Evolutionary conservation across 2,329 filamentous ascomycete genomes (phyloP).

Genomic region (Cladosporium halotolerans): DNA sequence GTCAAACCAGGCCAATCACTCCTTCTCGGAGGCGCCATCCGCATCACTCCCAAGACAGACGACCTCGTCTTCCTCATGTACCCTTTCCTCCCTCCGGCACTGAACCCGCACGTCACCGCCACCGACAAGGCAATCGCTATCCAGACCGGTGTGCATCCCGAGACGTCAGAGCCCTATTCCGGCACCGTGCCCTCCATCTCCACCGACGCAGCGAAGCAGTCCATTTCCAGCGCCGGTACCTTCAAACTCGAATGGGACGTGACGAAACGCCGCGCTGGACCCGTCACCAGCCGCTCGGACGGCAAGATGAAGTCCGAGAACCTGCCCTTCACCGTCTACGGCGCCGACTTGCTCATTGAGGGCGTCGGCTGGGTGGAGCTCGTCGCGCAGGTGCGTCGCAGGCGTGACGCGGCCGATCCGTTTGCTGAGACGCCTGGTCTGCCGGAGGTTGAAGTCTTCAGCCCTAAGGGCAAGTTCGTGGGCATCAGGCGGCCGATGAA

Average conservation of each 20-base stretch:
- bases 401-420: conserved; percentile 16
- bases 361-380: conserved; percentile 92
- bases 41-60: conserved; percentile 69
- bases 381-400: conserved; percentile 65
- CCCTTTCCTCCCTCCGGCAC: conserved; percentile 63
- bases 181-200: conserved; percentile 58
- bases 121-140: conserved; percentile 74
- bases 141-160: conserved; percentile 43
- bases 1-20: conserved; percentile 74
- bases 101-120: conserved; percentile 68
- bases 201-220: conserved; percentile 25
- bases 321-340: conserved; percentile 73
- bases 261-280: conserved; percentile 70
- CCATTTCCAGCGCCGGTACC: conserved; percentile 58
- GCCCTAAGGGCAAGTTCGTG: conserved; percentile 76
- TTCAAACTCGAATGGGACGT: conserved; percentile 76
- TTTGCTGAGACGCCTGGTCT: conserved; percentile 13
- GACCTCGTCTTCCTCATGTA: conserved; percentile 69
- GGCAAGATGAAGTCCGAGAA: conserved; percentile 58
- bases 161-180: conserved; percentile 49
- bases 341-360: conserved; percentile 81
- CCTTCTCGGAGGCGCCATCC: conserved; percentile 71
- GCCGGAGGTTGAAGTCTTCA: conserved; percentile 77
- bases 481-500: conserved; percentile 62
- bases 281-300: conserved; percentile 57